phyloP scores from a whole-genome alignment of 768 basidiomycete genomes.

The Strobilomyces dryophilus region DNA sequence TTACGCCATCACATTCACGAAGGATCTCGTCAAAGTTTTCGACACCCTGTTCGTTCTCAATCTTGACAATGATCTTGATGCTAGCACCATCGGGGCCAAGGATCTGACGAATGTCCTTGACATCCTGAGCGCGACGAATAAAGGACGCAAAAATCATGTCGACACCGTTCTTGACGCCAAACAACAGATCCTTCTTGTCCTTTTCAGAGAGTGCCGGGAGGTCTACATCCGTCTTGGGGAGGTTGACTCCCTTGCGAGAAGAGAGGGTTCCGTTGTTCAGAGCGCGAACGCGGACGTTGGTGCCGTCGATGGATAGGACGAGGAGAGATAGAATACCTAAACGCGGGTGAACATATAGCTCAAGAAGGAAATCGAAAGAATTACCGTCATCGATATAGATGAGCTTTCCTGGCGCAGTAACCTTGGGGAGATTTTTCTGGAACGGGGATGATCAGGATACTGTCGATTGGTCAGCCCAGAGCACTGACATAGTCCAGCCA shows the following conservation, averaged over 20 bases:
- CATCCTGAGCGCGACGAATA: constrained; percentile 93
- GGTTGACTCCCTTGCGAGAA: constrained; percentile 98
- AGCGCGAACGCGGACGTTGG: constrained; percentile 77
- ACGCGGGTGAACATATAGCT: constrained; percentile 1
- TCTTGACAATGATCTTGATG: constrained; percentile 99
- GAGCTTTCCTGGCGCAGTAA: constrained; percentile 94
- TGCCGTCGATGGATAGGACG: constrained; percentile 83
- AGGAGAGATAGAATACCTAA: constrained; percentile 83
- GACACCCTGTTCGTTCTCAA: constrained; percentile 99
- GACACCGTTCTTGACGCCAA: constrained; percentile 96
- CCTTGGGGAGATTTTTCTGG: constrained; percentile 89
- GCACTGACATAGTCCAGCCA: constrained; percentile 89
- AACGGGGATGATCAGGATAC: not conserved
- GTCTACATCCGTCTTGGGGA: constrained; percentile 97
- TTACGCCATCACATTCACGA: constrained; percentile 93
- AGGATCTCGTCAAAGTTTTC: constrained; percentile 99
- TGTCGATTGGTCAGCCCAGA: not conserved
- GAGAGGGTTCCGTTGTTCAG: constrained; percentile 90
- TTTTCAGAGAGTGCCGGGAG: constrained; percentile 96
- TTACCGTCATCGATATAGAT: constrained; percentile 96
- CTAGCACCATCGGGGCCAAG: constrained; percentile 92
- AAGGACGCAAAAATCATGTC: constrained; percentile 99
- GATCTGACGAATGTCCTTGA: constrained; percentile 87
- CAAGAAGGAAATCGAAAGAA: constrained; percentile 2
- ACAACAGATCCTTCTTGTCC: constrained; percentile 92